Conservation (phyloP, 2,329 filamentous ascomycete species). For the Colletotrichum brevisporum region DNA sequence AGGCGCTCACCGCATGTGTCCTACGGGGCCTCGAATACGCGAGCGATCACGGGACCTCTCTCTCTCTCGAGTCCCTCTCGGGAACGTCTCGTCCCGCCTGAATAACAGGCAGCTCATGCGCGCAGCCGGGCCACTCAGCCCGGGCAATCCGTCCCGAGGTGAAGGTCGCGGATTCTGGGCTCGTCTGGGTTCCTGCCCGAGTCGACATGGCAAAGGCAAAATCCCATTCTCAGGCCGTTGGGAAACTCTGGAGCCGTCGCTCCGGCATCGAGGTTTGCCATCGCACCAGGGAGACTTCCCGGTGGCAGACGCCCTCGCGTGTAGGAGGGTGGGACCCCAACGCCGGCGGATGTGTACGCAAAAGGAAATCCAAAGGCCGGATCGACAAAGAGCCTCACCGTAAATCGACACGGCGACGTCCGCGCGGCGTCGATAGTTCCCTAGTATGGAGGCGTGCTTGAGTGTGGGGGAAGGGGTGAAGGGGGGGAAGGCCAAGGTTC, state of each 20-base stretch:
- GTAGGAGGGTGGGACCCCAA: not conserved
- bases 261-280: slow-evolving; percentile 20
- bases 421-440: slow-evolving; percentile 3
- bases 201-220: slow-evolving; percentile 22
- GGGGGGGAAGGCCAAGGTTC: slow-evolving; percentile 5
- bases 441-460: too few species aligned
- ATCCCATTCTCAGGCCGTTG: slow-evolving; percentile 24
- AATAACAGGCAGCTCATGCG: slow-evolving; percentile 6
- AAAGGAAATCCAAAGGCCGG: not conserved
- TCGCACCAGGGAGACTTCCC: slow-evolving; percentile 10
- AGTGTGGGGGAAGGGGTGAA: not conserved
- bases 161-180: not conserved
- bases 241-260: slow-evolving; percentile 28
- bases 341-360: slow-evolving; percentile 9
- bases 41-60: slow-evolving; percentile 12
- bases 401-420: slow-evolving; percentile 27
- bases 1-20: not conserved
- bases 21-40: slow-evolving; percentile 14
- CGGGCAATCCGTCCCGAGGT: not conserved
- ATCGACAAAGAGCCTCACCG: slow-evolving; percentile 30
- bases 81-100: slow-evolving; percentile 1
- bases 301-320: slow-evolving; percentile 18
- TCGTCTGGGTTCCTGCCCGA: not conserved
- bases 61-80: not conserved
- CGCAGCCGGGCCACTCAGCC: slow-evolving; percentile 3